Percentiles rank a stretch among this genome's conserved stretches.
phyloP scores from a whole-genome alignment of 1,139 yeast genomes.

The Taiozyma sp. region DNA sequence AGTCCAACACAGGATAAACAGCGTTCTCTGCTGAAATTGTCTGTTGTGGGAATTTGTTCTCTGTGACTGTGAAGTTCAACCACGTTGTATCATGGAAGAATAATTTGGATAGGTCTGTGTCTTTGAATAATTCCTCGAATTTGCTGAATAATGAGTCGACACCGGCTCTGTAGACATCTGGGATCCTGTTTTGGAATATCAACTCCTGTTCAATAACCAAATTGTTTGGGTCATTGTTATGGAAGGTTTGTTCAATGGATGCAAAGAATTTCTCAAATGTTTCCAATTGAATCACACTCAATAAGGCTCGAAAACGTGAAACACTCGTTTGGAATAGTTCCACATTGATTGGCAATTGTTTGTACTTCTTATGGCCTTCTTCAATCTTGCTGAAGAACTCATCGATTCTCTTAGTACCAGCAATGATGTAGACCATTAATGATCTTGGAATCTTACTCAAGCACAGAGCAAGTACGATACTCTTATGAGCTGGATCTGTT shows the following conservation, averaged over 20 bases:
- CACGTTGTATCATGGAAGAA: constrained; percentile 68
- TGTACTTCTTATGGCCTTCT: constrained; percentile 12
- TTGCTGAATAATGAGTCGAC: constrained; percentile 28
- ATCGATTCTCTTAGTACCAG: constrained; percentile 65
- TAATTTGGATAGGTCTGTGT: constrained; percentile 40
- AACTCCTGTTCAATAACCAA: constrained; percentile 58
- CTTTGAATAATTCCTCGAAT: constrained; percentile 19
- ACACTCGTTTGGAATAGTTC: constrained; percentile 23
- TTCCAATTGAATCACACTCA: constrained; percentile 51
- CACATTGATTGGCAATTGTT: constrained; percentile 7
- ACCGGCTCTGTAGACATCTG: constrained; percentile 38
- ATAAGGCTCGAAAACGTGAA: constrained; percentile 46
- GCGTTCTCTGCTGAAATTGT: constrained; percentile 8
- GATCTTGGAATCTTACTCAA: constrained; percentile 69
- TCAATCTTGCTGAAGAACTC: constrained; percentile 35
- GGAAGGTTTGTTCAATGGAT: constrained; percentile 36
- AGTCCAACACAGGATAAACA: constrained; percentile 12
- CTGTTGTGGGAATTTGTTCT: constrained; percentile 7
- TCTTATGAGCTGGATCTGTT: constrained; percentile 9
- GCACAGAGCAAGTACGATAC: constrained; percentile 38
- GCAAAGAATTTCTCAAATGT: constrained; percentile 58
- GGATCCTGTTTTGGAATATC: constrained; percentile 56
- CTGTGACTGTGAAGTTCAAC: constrained; percentile 46
- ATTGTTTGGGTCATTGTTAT: constrained; percentile 19
- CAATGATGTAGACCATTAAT: constrained; percentile 60